phyloP scores from a whole-genome alignment of 2,329 filamentous ascomycete species.

The Colletotrichum lini region DNA sequence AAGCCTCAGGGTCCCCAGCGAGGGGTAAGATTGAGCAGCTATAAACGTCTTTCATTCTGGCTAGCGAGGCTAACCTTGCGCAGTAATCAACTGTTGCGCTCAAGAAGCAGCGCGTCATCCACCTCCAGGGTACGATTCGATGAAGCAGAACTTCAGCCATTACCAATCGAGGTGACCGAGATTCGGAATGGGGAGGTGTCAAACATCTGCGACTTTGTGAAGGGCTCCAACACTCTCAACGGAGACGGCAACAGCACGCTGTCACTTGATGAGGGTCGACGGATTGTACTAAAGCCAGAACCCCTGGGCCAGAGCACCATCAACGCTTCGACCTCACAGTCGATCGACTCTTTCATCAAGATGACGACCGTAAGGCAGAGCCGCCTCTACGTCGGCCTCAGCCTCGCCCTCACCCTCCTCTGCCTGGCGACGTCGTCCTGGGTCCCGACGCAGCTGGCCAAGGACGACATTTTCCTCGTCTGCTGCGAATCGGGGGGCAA shows the following conservation, averaged over 20 bases:
- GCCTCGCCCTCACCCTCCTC: conserved; percentile 17
- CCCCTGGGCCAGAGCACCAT: neutral
- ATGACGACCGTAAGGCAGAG: neutral
- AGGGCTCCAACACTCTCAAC: neutral
- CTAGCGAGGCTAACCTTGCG: neutral
- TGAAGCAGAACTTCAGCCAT: neutral
- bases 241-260: neutral
- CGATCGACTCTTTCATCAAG: neutral
- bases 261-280: neutral
- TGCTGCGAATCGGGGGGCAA: neutral
- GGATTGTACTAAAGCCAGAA: neutral
- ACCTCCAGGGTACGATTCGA: neutral
- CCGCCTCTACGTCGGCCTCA: conserved; percentile 17
- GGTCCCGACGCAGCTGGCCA: conserved; percentile 4
- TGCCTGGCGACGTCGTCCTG: conserved; percentile 13
- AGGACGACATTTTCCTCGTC: conserved; percentile 1
- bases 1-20: neutral
- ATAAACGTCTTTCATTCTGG: neutral
- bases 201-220: conserved; percentile 1
- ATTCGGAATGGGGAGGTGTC: neutral
- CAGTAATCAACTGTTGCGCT: neutral
- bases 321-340: neutral
- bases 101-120: neutral
- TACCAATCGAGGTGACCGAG: neutral
- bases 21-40: neutral